Evolutionary conservation across 2,329 filamentous ascomycete genomes (phyloP).

Genomic region (Geosmithia putterillii): DNA sequence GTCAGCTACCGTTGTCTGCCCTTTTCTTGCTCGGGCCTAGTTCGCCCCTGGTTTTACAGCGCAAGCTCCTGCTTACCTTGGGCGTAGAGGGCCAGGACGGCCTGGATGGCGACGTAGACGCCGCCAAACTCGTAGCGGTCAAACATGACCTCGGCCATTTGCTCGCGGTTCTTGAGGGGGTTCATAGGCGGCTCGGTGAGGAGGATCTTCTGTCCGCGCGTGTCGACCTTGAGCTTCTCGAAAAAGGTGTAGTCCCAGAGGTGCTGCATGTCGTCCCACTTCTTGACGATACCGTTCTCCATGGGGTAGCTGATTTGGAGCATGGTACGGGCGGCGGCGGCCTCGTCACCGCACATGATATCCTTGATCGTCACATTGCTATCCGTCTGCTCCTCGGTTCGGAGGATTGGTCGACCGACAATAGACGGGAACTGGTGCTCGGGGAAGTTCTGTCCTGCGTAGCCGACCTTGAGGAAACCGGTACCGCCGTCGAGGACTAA

Average conservation of each 20-base stretch:
- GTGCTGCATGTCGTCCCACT: conserved; percentile 99
- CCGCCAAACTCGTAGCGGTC: conserved; percentile 93
- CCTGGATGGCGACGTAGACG: conserved; percentile 96
- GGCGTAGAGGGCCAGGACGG: conserved; percentile 88
- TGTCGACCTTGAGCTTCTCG: conserved; percentile 92
- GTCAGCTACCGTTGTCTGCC: not conserved
- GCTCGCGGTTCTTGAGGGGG: conserved; percentile 88
- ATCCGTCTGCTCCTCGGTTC: conserved; percentile 72
- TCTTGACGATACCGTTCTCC: conserved; percentile 99
- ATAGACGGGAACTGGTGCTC: conserved; percentile 98
- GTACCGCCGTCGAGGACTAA: conserved; percentile 99
- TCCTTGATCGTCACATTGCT: conserved; percentile 69
- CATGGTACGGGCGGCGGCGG: conserved; percentile 89
- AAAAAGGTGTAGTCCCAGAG: conserved; percentile 98
- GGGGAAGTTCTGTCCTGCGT: conserved; percentile 98
- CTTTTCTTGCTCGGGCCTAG: not conserved
- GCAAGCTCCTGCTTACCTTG: conserved; percentile 50
- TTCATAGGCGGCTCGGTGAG: conserved; percentile 98
- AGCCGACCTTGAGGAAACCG: conserved; percentile 98
- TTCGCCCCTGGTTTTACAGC: not conserved
- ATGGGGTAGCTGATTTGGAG: conserved; percentile 98
- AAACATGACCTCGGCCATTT: conserved; percentile 99
- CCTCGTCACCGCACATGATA: conserved; percentile 99
- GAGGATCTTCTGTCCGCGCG: conserved; percentile 88
- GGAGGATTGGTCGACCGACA: conserved; percentile 92